Conservation (phyloP, 2,329 filamentous ascomycete genomes). For the Trichoderma pleuroti region DNA sequence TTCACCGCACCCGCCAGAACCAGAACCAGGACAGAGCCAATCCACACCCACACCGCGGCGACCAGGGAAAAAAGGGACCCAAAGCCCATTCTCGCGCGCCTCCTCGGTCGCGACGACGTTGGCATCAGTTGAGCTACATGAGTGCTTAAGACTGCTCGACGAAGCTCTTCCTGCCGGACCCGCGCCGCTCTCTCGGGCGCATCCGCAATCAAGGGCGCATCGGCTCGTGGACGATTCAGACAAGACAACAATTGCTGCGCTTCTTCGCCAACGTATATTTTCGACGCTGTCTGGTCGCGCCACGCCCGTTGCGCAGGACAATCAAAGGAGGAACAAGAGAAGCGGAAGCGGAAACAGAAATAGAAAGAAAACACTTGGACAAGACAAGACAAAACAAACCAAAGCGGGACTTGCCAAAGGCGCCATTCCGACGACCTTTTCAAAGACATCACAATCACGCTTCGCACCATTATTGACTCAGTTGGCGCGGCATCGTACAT, state of each 20-base stretch:
- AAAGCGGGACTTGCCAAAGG: background rate
- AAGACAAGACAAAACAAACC: background rate
- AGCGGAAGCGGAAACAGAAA: background rate
- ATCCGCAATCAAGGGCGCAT: constrained; percentile 10
- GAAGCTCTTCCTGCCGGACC: background rate
- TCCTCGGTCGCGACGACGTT: constrained; percentile 14
- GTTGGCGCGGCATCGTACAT: background rate
- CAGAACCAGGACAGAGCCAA: background rate
- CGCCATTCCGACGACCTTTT: constrained; percentile 11
- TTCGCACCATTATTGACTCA: constrained; percentile 4
- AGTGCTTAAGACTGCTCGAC: constrained; percentile 1
- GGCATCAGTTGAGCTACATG: constrained; percentile 4
- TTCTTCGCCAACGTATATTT: background rate
- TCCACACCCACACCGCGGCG: constrained; percentile 12
- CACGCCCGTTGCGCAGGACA: background rate
- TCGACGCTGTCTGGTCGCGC: background rate
- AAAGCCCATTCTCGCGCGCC: constrained; percentile 11
- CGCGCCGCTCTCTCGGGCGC: constrained; percentile 12
- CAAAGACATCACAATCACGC: constrained; percentile 18
- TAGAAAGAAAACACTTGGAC: background rate
- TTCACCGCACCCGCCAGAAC: constrained; percentile 15
- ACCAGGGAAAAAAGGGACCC: background rate
- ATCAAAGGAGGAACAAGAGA: background rate
- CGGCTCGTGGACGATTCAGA: background rate
- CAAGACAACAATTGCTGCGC: background rate